These are phyloP conservation scores for Curvularia sp. DNA, from an alignment of 2,329 filamentous ascomycete genomes.

Conservation along the genomic window DNA sequence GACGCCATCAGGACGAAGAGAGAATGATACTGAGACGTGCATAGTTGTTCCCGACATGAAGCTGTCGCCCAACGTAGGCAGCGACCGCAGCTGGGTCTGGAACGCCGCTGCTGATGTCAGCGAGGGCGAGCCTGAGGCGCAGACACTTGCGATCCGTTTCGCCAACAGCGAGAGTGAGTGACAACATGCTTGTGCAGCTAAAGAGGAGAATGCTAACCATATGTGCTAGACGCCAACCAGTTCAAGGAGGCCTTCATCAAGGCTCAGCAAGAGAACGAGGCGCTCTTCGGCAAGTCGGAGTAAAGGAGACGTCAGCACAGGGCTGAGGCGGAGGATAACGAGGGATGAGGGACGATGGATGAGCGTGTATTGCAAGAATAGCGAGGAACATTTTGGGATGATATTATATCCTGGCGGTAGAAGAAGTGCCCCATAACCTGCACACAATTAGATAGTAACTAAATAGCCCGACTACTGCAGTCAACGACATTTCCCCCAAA, in stretches of 20 bases:
- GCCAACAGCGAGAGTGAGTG: conserved; percentile 90
- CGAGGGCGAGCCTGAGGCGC: conserved; percentile 95
- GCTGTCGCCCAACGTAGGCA: conserved; percentile 95
- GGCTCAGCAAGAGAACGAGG: conserved; percentile 95
- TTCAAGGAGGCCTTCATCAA: conserved; percentile 99
- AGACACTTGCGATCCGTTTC: conserved; percentile 95
- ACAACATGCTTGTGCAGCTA: conserved; percentile 49
- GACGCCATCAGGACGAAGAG: conserved; percentile 13
- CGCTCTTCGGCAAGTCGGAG: conserved; percentile 68
- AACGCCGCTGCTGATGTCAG: conserved; percentile 97
- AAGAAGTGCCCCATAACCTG: conserved; percentile 41
- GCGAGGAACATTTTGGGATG: conserved; percentile 37
- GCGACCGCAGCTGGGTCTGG: conserved; percentile 99
- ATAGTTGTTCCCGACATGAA: conserved; percentile 98
- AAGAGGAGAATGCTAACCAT: conserved; percentile 38
- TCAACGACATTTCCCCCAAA: conserved; percentile 28
- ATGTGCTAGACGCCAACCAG: conserved; percentile 78
- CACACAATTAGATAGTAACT: conserved; percentile 49
- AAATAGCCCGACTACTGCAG: conserved; percentile 36
- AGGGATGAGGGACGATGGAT: conserved; percentile 5
- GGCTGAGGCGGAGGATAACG: conserved; percentile 21
- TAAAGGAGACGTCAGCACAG: conserved; percentile 49
- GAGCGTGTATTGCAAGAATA: conserved; percentile 37
- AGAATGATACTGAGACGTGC: conserved; percentile 30
- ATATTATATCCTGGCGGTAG: conserved; percentile 39